Evolutionary conservation across 257 asterid genomes (phyloP).

Genomic region (Lavandula angustifolia): DNA sequence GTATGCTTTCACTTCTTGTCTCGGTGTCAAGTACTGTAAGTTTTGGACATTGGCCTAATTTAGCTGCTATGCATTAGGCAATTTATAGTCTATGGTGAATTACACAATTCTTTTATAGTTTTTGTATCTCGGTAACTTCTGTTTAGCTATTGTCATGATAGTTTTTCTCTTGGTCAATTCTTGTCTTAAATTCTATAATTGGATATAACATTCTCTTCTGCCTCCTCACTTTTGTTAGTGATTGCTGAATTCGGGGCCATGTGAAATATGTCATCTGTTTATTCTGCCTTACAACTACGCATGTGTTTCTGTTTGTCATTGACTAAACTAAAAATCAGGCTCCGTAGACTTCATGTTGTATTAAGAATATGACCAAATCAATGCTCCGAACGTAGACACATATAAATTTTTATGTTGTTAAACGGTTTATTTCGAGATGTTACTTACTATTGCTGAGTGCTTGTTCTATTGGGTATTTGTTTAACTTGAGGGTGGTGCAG

Average conservation of each 20-base stretch:
- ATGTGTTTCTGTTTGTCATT: no score
- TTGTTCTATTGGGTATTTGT: no score
- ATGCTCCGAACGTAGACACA: no score
- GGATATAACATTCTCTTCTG: no score
- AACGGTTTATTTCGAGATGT: no score
- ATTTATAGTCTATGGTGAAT: slow-evolving; percentile 26
- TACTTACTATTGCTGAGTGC: no score
- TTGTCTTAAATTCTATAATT: slow-evolving; percentile 18
- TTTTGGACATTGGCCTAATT: slow-evolving; percentile 13
- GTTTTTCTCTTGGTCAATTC: slow-evolving; percentile 17
- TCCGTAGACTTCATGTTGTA: no score
- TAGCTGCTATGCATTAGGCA: slow-evolving; percentile 5
- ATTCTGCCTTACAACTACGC: no score
- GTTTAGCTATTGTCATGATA: slow-evolving; percentile 69
- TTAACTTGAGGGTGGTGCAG: neutral
- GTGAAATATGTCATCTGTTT: neutral
- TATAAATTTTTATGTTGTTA: no score
- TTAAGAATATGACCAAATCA: no score
- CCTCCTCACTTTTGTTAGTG: neutral
- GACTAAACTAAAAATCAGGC: no score
- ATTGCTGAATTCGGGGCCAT: neutral
- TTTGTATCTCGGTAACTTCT: slow-evolving; percentile 55
- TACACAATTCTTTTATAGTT: slow-evolving; percentile 29
- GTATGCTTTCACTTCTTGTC: neutral
- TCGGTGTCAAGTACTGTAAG: neutral